Base-by-base conservation (phyloP, 75 land plant species). In the Picea sitchensis region DNA sequence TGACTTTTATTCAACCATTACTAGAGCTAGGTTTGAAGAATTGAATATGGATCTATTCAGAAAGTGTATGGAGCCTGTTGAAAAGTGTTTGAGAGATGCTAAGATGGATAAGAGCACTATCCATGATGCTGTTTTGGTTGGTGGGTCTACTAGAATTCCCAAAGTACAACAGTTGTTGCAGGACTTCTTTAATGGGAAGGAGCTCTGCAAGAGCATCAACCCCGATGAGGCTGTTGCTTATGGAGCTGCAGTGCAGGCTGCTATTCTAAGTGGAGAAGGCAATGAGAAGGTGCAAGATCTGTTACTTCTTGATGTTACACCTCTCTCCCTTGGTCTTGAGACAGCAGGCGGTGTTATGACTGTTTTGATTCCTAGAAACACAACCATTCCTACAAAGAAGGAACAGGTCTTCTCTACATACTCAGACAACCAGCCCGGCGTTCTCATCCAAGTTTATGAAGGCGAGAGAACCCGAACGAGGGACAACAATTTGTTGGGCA, bases 51-150 rank as follows among this genome's bases (percentile, higher is more conserved):
- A 86, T 73, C 76, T 86, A 57, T 86, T 86, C 77, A 80, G 88
- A 77, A 86, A 86, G 82, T 86, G 88, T 57, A 86, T 86, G 88
- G 88, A 86, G 82, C 88, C 85, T 3, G 88, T 86, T 30, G 88
- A 86, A 79, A 86, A 86, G 58, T 86, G 86, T 61, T 76, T 86
- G 38, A 76, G 85, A 74, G 87, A 86, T 63, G 88, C 88, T 15
- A 84, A 84, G 82, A 77, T 86, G 79, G 80, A 81, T 31, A 82
- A 82, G 76, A 44, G 31, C 21, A n/a, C 69, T 9, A 65, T 84
- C 21, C 71, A 84, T 59, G 86, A 81, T 56, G 86, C 77, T 14
- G 86, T 84, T 7, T 65, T 84, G n/a, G 86, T 84, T 34, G 86
- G 86, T 12, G 86, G 86, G 20, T 84, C 86, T 8, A 82, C 86